Evolutionary conservation across 2,329 filamentous ascomycete species (phyloP), one percentile per base, ranked within the genome.

Genomic region (Ophiocordyceps camponoti-saundersi): DNA sequence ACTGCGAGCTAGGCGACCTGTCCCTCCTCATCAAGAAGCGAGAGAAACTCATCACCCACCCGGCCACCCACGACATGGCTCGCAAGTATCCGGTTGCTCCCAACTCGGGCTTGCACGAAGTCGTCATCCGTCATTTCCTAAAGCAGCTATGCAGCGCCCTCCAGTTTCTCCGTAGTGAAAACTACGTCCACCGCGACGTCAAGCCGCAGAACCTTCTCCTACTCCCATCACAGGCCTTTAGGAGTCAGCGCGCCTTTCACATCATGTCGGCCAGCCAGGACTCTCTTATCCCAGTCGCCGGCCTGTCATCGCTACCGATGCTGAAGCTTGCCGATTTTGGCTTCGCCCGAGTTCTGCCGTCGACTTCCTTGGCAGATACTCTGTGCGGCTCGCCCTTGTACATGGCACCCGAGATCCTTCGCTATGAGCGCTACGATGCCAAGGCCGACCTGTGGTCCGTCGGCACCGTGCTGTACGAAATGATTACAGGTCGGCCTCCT

Each of bases 361-460:
- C 85, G 8, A 94, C 90, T 0, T 90, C 89, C 6, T 73, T 98
- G 52, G 92, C 92, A 12, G 92, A 98, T 62, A 98, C 92, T 0
- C 77, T 98, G 0, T 98, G 92, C 62, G 92, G 92, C 18, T 96
- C 92, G 13, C 92, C 92, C 11, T 70, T 98, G 23, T 98, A 98
- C 67, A 98, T 98, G 92, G 92, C 92, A 0, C 92, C 92, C 4
- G 92, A 98, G 66, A 98, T 98, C 52, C 71, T 98, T 51, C 81
- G 89, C 49, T 98, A 96, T 57, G 89, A 98, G 62, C 90, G 90
- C 58, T 98, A 98, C 63, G 90, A 95, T 66, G 87, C 90, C 52
- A 94, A 94, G 64, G 90, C 89, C 44, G 92, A 98, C 66, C 69
- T 98, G 32, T 98, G 92, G 92, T 98, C 92, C 21, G 87, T 95